phyloP scores from a whole-genome alignment of 805 yeast species.

The Starmera caribaea region DNA sequence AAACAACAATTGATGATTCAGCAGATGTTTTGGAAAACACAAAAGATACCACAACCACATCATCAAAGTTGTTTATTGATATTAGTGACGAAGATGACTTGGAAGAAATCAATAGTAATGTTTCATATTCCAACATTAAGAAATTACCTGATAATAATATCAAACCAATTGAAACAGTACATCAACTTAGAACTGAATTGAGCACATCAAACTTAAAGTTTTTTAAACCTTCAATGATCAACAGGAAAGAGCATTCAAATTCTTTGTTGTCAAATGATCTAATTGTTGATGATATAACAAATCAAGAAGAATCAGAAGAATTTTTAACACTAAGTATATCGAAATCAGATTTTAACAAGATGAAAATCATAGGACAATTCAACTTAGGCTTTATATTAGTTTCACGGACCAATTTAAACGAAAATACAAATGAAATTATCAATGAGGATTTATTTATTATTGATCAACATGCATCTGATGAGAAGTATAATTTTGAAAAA shows the following conservation, averaged over 20 bases:
- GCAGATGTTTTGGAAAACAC: too few relatives aligned
- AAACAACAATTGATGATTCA: too few relatives aligned
- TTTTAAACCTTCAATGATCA: not conserved
- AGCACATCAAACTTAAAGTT: too few relatives aligned
- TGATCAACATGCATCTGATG: slow-evolving; percentile 98
- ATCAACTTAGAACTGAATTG: too few relatives aligned
- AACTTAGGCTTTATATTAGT: slow-evolving; percentile 91
- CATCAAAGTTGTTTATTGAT: slow-evolving; percentile 1
- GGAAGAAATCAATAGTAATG: too few relatives aligned
- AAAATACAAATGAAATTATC: slow-evolving; percentile 3
- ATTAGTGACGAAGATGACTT: too few relatives aligned
- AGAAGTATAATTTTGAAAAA: slow-evolving; percentile 81
- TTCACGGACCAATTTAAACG: slow-evolving; percentile 29
- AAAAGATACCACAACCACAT: slow-evolving; percentile 1
- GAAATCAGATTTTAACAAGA: slow-evolving; percentile 62
- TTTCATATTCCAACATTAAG: too few relatives aligned
- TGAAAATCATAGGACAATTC: slow-evolving; percentile 88
- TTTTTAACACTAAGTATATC: slow-evolving; percentile 49
- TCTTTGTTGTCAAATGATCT: slow-evolving; percentile 1
- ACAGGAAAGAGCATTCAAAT: not conserved
- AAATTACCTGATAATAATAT: too few relatives aligned
- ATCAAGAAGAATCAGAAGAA: slow-evolving; percentile 44
- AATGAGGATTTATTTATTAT: slow-evolving; percentile 61
- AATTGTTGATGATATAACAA: slow-evolving; percentile 30
- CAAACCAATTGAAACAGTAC: too few relatives aligned